Conservation (phyloP, 768 basidiomycete genomes). For the Lactifluus piperatus region DNA sequence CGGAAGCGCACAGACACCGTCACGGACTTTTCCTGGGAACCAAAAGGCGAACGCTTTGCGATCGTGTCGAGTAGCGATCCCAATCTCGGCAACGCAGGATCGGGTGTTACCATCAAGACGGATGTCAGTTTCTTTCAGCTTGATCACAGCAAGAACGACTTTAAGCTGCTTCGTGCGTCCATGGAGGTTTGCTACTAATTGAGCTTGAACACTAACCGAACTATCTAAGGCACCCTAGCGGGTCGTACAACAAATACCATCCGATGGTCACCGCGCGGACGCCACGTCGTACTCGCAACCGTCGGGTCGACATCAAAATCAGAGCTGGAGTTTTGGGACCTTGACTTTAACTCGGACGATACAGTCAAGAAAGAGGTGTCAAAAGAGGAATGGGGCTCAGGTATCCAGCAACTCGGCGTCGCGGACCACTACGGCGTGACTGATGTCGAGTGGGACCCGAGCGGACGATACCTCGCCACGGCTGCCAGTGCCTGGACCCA, state of each 20-base stretch:
- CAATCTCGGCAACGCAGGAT: slow-evolving; percentile 81
- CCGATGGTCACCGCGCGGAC: slow-evolving; percentile 93
- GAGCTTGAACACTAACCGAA: not conserved
- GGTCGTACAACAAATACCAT: slow-evolving; percentile 87
- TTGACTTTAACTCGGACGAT: slow-evolving; percentile 77
- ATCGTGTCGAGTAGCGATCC: slow-evolving; percentile 93
- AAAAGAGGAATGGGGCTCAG: slow-evolving; percentile 74
- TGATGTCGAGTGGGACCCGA: slow-evolving; percentile 98
- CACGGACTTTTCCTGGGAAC: slow-evolving; percentile 97
- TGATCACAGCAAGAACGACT: slow-evolving; percentile 88
- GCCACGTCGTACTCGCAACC: slow-evolving; percentile 92
- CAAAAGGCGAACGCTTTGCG: slow-evolving; percentile 90
- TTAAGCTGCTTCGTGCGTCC: slow-evolving; percentile 72
- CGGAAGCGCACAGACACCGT: slow-evolving; percentile 53
- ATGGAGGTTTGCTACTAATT: not conserved
- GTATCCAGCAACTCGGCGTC: slow-evolving; percentile 76
- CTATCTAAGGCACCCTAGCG: slow-evolving; percentile 55
- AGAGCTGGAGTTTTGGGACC: slow-evolving; percentile 98
- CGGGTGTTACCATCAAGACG: slow-evolving; percentile 92
- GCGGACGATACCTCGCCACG: slow-evolving; percentile 86
- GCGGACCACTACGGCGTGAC: slow-evolving; percentile 97
- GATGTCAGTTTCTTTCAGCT: slow-evolving; percentile 95
- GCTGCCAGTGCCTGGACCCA: slow-evolving; percentile 94
- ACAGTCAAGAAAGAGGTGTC: slow-evolving; percentile 35
- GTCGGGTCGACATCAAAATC: slow-evolving; percentile 94